Evolutionary conservation across 2,329 filamentous ascomycete species (phyloP).

Genomic region (Fusarium sororula): DNA sequence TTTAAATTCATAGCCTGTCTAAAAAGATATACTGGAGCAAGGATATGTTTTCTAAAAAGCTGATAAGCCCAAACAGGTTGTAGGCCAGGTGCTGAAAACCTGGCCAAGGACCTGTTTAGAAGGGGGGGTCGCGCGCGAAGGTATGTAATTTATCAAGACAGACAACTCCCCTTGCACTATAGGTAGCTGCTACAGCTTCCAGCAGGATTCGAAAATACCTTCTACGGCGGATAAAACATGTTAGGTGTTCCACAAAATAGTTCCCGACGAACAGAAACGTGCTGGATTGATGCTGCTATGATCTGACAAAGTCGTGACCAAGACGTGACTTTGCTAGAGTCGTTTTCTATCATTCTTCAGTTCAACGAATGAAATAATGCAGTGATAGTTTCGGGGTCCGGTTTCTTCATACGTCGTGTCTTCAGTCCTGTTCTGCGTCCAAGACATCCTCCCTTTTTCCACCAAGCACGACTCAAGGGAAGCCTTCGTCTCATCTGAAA

Average conservation of each 20-base stretch:
- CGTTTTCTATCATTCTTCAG: not conserved
- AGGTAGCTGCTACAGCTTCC: not conserved
- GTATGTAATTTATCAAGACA: not conserved
- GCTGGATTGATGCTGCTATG: not conserved
- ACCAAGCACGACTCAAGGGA: slow-evolving; percentile 7
- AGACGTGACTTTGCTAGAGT: not conserved
- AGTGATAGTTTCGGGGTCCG: not conserved
- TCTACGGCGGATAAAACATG: not conserved
- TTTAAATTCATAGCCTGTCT: too few species aligned
- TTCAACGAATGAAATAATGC: not conserved
- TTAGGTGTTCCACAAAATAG: not conserved
- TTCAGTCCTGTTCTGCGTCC: not conserved
- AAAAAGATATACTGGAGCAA: too few species aligned
- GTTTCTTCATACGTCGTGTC: not conserved
- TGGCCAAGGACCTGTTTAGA: too few species aligned
- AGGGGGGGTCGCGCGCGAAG: too few species aligned
- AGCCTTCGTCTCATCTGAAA: slow-evolving; percentile 2
- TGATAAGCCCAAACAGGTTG: too few species aligned
- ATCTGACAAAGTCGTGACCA: not conserved
- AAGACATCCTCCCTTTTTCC: slow-evolving; percentile 25
- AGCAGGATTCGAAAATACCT: not conserved
- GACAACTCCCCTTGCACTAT: not conserved
- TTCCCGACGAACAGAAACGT: not conserved
- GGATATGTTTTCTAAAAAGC: too few species aligned
- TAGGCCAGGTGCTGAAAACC: too few species aligned